These are phyloP conservation scores for Chalaropsis thielavioides DNA, from an alignment of 2,329 filamentous ascomycete genomes.

Conservation along the genomic window DNA sequence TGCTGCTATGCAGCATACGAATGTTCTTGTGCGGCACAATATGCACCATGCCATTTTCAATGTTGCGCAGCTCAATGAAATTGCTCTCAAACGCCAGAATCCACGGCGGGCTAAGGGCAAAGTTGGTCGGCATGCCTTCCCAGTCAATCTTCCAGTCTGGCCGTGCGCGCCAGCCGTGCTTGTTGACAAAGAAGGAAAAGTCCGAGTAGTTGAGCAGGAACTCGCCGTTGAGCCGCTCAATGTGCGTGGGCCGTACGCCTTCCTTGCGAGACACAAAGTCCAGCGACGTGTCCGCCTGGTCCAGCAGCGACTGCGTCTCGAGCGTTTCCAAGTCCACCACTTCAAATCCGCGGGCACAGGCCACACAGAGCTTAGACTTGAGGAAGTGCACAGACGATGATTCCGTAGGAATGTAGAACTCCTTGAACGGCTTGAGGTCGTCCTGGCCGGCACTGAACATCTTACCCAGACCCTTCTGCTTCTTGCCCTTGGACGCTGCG, in stretches of 20 bases:
- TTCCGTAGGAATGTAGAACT: conserved; percentile 97
- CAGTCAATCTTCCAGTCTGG: conserved; percentile 96
- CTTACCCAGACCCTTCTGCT: conserved; percentile 87
- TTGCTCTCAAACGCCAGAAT: conserved; percentile 94
- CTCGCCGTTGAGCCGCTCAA: conserved; percentile 91
- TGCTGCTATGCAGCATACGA: conserved; percentile 92
- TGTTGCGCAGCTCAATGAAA: conserved; percentile 91
- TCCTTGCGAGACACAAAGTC: conserved; percentile 94
- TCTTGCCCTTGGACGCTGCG: conserved; percentile 81
- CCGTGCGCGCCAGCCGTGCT: conserved; percentile 90
- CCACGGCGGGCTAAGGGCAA: conserved; percentile 91
- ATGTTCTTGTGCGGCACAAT: conserved; percentile 96
- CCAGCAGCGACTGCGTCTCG: conserved; percentile 92
- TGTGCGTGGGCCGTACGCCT: conserved; percentile 87
- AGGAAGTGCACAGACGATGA: conserved; percentile 98
- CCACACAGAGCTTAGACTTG: conserved; percentile 90
- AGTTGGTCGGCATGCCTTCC: conserved; percentile 85
- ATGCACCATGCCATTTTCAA: conserved; percentile 87
- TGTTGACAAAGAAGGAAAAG: conserved; percentile 98
- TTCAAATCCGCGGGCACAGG: conserved; percentile 89
- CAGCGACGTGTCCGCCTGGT: conserved; percentile 93
- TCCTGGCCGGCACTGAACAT: conserved; percentile 92
- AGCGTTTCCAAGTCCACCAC: conserved; percentile 92
- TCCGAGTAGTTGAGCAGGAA: conserved; percentile 97
- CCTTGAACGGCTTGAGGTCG: conserved; percentile 91